Evolutionary conservation across 129 eudicot genomes (phyloP), one percentile per base, ranked within the genome.

Genomic region (Logfia minima): DNA sequence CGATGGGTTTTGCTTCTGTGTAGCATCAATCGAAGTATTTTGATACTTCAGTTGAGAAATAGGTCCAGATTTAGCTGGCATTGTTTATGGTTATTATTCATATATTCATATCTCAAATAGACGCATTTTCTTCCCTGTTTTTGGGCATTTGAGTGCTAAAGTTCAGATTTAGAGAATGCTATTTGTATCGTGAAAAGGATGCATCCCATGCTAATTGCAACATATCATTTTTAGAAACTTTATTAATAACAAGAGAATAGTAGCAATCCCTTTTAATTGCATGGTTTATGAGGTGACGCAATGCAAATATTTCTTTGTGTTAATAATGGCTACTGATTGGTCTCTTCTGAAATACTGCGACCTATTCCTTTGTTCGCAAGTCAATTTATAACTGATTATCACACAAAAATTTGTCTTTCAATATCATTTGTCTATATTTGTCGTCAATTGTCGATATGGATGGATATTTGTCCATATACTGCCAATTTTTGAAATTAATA

Each of bases 1-100:
- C 29, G 66, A 8, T 6, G 18, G 16, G 17, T 62, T 75, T 41
- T 75, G 23, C 29, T 39, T 37, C 18, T 35, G 22, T 60, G 55
- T 60, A 32, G 52, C 35, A 22, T 37, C 13, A 29, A 76, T n/a
- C 11, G 66, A 31, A 69, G 37, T 79, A 62, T 16, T 23, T 11
- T 63, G 23, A 34, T 32, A 3, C 24, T 72, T 63, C 13, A n/a
- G 24, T 34, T 5, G 19, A 14, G 43, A 71, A 10, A 52, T 45
- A 31, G 67, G 56, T 71, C 59, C 18, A 34, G 32, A 71, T 48
- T 32, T 32, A 45, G 58, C 52, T 79, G 78, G 76, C 78, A 63
- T 71, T 71, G 72, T 79, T 66, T 29, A 59, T 78, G 48, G 34
- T 60, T 58, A 24, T 41, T 23, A 41, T 78, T 61, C 6, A 70